A percentile compares a stretch with the other conserved stretches of the same genome.
Evolutionary conservation across 495 filamentous ascomycete genomes (phyloP).

Genomic region (Apodospora peruviana): DNA sequence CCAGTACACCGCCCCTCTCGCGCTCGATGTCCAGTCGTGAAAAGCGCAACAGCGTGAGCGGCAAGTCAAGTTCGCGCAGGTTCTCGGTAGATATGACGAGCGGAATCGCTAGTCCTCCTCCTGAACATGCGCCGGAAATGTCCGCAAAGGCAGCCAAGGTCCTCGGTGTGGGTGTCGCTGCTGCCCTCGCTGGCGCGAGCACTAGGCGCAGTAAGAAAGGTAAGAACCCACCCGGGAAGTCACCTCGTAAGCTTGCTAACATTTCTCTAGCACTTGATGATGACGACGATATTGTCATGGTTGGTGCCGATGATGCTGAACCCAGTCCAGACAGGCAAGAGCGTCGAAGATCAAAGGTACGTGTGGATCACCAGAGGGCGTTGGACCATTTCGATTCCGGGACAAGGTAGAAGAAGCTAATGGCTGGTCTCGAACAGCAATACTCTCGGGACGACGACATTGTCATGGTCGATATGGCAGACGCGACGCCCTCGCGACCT

Average conservation of each 20-base stretch:
- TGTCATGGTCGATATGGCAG: conserved; percentile 30
- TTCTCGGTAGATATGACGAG: conserved; percentile 40
- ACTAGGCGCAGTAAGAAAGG: conserved; percentile 35
- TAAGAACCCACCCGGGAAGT: conserved; percentile 10
- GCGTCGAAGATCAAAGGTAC: conserved; percentile 42
- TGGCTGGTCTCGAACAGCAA: too few species aligned
- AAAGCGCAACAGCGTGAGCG: conserved; percentile 30
- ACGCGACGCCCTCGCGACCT: conserved; percentile 24
- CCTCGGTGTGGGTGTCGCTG: conserved; percentile 36
- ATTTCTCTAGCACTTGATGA: conserved; percentile 17
- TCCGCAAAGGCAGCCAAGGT: conserved; percentile 49
- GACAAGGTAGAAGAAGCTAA: too few species aligned
- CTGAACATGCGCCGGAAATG: conserved; percentile 36
- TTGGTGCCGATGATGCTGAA: conserved; percentile 31
- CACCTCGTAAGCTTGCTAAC: conserved; percentile 15
- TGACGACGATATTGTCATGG: conserved; percentile 47
- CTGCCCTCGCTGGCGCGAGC: conserved; percentile 7
- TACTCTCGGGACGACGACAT: conserved; percentile 37
- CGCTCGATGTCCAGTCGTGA: conserved; percentile 47
- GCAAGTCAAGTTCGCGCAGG: conserved; percentile 42
- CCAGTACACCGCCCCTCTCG: conserved; percentile 45
- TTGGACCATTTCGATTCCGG: too few species aligned
- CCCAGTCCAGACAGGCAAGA: conserved; percentile 38
- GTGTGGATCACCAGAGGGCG: conserved; percentile 19
- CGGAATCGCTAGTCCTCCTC: conserved; percentile 44